phyloP scores from a whole-genome alignment of 331 rosid genomes.

The Malus hybrid region DNA sequence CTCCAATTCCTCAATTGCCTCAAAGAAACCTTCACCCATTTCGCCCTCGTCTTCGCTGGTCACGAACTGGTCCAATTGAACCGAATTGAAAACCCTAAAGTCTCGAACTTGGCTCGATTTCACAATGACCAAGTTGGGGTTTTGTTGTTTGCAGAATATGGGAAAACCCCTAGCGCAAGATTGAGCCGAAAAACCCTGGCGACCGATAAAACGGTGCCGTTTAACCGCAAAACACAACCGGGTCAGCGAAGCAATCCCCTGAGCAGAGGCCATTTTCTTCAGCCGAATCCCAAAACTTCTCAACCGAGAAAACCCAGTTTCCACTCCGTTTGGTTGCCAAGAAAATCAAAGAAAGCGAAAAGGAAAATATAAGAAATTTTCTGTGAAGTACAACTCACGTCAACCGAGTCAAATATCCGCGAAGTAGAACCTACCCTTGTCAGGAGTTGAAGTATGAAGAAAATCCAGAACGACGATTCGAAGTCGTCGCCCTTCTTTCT shows the following conservation, averaged over 20 bases:
- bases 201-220: constrained; percentile 18
- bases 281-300: constrained; percentile 3
- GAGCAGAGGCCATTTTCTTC: constrained; percentile 50
- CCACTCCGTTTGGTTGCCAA: constrained; percentile 6
- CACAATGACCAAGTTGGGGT: constrained; percentile 8
- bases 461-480: background rate
- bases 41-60: constrained; percentile 83
- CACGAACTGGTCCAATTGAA: constrained; percentile 70
- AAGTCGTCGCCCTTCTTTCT: background rate
- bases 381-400: constrained; percentile 1
- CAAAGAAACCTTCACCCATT: constrained; percentile 83
- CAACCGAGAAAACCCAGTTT: background rate
- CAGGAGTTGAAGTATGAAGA: background rate
- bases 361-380: background rate
- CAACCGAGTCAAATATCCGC: background rate
- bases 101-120: constrained; percentile 37
- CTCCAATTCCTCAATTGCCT: constrained; percentile 93
- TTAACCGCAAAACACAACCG: constrained; percentile 27
- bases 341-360: background rate
- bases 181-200: constrained; percentile 19
- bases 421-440: background rate
- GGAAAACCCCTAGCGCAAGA: constrained; percentile 26
- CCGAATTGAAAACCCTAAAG: constrained; percentile 45
- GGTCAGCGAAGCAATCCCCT: constrained; percentile 40
- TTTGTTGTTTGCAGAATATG: constrained; percentile 21